Conservation (phyloP, 2,329 filamentous ascomycete species). For the Penicillium sp. region DNA sequence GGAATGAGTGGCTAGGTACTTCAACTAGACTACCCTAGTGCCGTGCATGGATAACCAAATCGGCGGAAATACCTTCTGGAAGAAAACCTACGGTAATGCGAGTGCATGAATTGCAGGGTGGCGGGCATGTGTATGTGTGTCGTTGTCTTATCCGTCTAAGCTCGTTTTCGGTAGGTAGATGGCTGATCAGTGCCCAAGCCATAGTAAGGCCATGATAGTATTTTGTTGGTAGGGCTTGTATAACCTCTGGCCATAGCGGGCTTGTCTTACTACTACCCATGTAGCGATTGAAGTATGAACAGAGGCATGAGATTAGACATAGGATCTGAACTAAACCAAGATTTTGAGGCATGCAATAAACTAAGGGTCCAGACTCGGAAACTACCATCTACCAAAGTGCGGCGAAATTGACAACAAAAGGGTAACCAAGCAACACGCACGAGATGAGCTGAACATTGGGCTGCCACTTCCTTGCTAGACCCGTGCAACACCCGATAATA, state of each 20-base stretch:
- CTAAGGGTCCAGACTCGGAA: neutral
- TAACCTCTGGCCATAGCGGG: neutral
- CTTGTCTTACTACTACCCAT: neutral
- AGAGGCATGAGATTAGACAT: no score
- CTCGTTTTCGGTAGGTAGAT: neutral
- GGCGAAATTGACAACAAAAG: no score
- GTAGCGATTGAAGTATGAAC: neutral
- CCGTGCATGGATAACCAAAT: constrained; percentile 23
- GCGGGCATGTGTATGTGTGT: constrained; percentile 11
- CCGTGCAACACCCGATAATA: neutral
- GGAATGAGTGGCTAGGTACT: neutral
- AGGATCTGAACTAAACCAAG: neutral
- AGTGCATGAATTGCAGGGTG: constrained; percentile 23
- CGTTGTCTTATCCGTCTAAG: constrained; percentile 14
- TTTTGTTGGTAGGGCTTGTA: neutral
- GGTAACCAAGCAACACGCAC: neutral
- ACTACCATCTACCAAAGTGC: neutral
- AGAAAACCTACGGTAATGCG: constrained; percentile 18
- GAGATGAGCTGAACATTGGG: neutral
- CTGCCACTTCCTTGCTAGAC: neutral
- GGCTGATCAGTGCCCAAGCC: constrained; percentile 5
- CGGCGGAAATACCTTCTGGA: constrained; percentile 29
- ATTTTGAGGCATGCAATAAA: neutral
- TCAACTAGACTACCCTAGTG: neutral
- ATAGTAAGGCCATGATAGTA: neutral